Conservation (phyloP, 2,329 filamentous ascomycete genomes). For the Ophiostoma fasciatum region DNA sequence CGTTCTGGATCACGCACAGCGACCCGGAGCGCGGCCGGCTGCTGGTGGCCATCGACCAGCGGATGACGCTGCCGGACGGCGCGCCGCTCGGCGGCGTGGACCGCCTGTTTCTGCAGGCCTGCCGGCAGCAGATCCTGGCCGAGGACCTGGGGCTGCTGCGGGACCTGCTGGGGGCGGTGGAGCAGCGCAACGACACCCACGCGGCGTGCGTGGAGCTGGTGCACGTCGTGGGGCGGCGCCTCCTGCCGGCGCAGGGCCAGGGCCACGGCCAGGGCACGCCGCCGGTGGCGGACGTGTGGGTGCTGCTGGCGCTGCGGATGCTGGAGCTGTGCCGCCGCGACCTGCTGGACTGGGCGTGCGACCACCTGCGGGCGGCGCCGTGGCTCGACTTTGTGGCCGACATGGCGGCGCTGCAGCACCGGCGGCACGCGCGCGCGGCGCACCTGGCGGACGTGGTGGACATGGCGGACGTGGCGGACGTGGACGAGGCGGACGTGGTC, state of each 20-base stretch:
- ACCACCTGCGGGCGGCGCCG: slow-evolving; percentile 6
- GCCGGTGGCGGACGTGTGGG: slow-evolving; percentile 13
- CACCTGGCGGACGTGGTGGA: no score
- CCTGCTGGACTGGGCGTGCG: slow-evolving; percentile 11
- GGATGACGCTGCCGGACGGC: slow-evolving; percentile 4
- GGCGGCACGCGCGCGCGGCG: slow-evolving; percentile 6
- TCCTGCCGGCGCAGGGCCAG: slow-evolving; percentile 4
- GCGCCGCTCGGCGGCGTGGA: background rate
- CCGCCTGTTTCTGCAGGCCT: slow-evolving; percentile 7
- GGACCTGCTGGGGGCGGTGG: slow-evolving; percentile 9
- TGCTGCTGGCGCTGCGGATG: slow-evolving; percentile 8
- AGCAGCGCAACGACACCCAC: slow-evolving; percentile 8
- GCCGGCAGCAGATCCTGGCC: slow-evolving; percentile 9
- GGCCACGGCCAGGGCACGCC: no score
- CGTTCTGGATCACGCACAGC: slow-evolving; percentile 8
- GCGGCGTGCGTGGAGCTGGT: slow-evolving; percentile 10
- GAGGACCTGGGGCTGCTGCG: slow-evolving; percentile 12
- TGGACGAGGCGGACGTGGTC: no score
- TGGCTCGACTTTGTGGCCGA: slow-evolving; percentile 13
- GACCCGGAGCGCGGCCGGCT: slow-evolving; percentile 12
- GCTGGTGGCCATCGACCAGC: slow-evolving; percentile 6
- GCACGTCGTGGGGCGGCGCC: slow-evolving; percentile 11
- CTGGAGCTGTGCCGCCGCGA: slow-evolving; percentile 7
- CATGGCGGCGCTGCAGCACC: slow-evolving; percentile 1
- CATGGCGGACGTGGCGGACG: no score